Percentiles rank a stretch among this genome's conserved stretches.
Evolutionary conservation across 805 yeast species (phyloP).

Genomic region (Kodamaea restingae): DNA sequence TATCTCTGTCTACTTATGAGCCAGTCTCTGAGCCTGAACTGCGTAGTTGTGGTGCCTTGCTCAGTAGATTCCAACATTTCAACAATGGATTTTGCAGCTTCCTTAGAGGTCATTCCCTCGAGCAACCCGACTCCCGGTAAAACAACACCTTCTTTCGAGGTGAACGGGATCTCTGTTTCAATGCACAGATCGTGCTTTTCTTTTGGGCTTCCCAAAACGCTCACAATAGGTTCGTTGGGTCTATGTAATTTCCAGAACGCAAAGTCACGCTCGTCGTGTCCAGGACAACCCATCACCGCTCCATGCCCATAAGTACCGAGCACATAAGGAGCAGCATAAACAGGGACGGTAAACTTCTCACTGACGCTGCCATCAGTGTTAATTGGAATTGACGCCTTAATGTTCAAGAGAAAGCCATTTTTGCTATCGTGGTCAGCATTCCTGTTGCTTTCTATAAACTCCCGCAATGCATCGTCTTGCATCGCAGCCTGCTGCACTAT

Average conservation of each 20-base stretch:
- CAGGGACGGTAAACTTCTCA: conserved; percentile 47
- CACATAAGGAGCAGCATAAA: conserved; percentile 90
- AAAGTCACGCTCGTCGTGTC: conserved; percentile 80
- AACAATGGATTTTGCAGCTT: conserved; percentile 51
- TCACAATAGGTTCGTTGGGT: conserved; percentile 39
- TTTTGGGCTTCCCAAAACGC: conserved; percentile 47
- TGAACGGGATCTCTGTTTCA: conserved; percentile 42
- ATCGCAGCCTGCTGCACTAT: conserved; percentile 40
- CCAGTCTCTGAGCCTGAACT: conserved; percentile 85
- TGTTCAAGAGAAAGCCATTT: conserved; percentile 53
- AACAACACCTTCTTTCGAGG: conserved; percentile 40
- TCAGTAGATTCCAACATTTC: conserved; percentile 33
- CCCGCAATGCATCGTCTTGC: conserved; percentile 36
- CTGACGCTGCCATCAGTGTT: conserved; percentile 21
- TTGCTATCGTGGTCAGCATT: conserved; percentile 25
- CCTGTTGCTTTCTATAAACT: conserved; percentile 53
- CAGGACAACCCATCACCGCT: conserved; percentile 98
- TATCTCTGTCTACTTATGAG: conserved; percentile 88
- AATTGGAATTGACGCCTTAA: conserved; percentile 60
- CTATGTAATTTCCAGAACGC: conserved; percentile 72
- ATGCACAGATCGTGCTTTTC: too few species aligned
- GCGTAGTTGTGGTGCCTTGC: conserved; percentile 47
- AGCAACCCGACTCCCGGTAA: conserved; percentile 32
- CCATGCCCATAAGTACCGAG: conserved; percentile 81
- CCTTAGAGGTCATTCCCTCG: conserved; percentile 44